Conservation (phyloP, 129 eudicot genomes). For the Pulicaria dysenterica region DNA sequence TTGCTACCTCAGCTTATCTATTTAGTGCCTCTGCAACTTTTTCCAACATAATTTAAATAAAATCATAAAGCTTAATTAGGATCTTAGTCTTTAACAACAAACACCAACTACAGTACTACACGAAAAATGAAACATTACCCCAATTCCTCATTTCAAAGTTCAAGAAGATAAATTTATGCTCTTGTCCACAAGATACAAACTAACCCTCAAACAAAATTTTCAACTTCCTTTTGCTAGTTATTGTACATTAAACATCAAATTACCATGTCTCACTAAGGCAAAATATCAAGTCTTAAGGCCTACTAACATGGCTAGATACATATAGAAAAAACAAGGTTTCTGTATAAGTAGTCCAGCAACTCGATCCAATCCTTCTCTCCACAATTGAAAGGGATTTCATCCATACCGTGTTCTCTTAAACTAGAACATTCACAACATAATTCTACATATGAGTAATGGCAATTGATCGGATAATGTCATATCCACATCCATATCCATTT, state of each 20-base stretch:
- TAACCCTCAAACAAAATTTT: conserved; percentile 1
- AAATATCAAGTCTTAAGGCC: not conserved
- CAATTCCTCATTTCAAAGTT: not conserved
- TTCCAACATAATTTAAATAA: not conserved
- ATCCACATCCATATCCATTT: too few species aligned
- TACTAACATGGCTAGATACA: not conserved
- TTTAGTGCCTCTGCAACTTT: too few species aligned
- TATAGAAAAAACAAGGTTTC: not conserved
- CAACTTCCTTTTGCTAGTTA: conserved; percentile 4
- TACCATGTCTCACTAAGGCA: not conserved
- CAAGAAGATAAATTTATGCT: not conserved
- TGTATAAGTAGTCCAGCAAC: not conserved
- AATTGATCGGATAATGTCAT: too few species aligned
- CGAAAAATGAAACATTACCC: too few species aligned
- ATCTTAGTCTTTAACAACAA: not conserved
- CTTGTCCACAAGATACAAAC: not conserved
- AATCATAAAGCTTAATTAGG: not conserved
- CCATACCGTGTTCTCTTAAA: not conserved
- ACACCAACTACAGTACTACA: not conserved
- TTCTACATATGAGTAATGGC: too few species aligned
- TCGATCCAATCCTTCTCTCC: not conserved
- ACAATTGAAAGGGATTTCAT: not conserved
- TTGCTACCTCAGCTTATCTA: not conserved
- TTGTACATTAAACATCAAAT: conserved; percentile 2
- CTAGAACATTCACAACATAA: not conserved